These are phyloP conservation scores for Fragaria vesca DNA, from an alignment of 306 rosid species.

Conservation along the genomic window DNA sequence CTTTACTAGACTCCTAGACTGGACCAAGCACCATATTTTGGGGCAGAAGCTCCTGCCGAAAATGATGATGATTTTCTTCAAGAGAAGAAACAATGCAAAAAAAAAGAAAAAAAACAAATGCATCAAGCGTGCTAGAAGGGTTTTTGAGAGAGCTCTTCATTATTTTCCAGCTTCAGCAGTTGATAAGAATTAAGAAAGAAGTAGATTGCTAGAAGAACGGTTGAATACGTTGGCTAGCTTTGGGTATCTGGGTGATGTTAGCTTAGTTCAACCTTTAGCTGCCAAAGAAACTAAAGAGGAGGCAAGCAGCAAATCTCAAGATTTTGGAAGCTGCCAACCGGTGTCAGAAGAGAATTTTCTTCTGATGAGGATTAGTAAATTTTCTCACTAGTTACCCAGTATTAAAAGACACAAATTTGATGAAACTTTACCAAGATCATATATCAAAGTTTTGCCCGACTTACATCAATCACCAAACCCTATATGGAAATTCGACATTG, in stretches of 20 bases:
- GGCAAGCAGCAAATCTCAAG: not conserved
- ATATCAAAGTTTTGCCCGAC: too few relatives aligned
- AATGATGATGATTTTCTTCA: not conserved
- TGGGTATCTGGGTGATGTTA: not conserved
- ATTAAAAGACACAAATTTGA: too few relatives aligned
- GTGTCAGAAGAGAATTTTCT: not conserved
- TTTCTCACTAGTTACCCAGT: not conserved
- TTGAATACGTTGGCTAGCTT: not conserved
- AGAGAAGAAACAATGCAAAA: not conserved
- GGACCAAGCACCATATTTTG: not conserved
- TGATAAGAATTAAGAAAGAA: not conserved
- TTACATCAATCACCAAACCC: too few relatives aligned
- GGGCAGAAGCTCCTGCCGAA: not conserved
- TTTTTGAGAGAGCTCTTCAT: not conserved
- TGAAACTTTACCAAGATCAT: too few relatives aligned
- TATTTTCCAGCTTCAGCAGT: not conserved
- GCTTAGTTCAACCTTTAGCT: constrained; percentile 45
- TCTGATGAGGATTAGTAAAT: not conserved
- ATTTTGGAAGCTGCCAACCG: not conserved
- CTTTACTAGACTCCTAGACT: not conserved
- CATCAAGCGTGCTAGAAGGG: not conserved
- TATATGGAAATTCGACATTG: too few relatives aligned
- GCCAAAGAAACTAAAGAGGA: constrained; percentile 84
- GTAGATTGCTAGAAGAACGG: not conserved
- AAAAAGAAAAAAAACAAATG: not conserved